Conservation (phyloP, 2,329 filamentous ascomycete species). For the Diaporthe aspalathi region DNA sequence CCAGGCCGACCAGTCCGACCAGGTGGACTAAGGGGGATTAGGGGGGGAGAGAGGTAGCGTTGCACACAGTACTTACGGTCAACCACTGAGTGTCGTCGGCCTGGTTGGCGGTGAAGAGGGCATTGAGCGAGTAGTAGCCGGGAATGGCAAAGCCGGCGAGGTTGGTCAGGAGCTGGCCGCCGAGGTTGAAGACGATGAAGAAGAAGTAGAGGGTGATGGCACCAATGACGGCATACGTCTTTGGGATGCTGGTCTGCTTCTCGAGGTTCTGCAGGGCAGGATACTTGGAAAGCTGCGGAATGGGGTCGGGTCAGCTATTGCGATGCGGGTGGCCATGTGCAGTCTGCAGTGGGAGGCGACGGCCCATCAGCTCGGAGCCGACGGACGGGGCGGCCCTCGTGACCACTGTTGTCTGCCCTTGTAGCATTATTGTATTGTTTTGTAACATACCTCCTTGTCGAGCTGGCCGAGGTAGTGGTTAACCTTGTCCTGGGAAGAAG, state of each 20-base stretch:
- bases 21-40: too few species aligned
- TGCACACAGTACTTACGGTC: conserved; percentile 64
- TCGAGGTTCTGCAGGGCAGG: conserved; percentile 85
- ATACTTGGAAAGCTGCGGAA: conserved; percentile 85
- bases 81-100: conserved; percentile 85
- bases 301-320: conserved; percentile 34
- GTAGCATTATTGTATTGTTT: neutral
- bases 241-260: conserved; percentile 84
- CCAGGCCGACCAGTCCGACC: neutral
- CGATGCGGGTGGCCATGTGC: neutral
- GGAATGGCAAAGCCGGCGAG: conserved; percentile 85
- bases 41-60: neutral
- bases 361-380: conserved; percentile 18
- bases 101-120: conserved; percentile 78
- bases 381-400: conserved; percentile 24
- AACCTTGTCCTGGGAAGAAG: conserved; percentile 78
- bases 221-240: conserved; percentile 85
- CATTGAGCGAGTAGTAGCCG: conserved; percentile 84
- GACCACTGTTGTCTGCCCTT: conserved; percentile 4
- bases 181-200: conserved; percentile 92
- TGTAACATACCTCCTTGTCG: conserved; percentile 79
- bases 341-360: neutral
- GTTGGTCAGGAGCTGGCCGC: conserved; percentile 88
- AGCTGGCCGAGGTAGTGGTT: conserved; percentile 82
- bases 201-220: conserved; percentile 85